A percentile compares a stretch with the other conserved stretches of the same genome.
Conservation (phyloP, 495 filamentous ascomycete species). For the Neurospora discreta region DNA sequence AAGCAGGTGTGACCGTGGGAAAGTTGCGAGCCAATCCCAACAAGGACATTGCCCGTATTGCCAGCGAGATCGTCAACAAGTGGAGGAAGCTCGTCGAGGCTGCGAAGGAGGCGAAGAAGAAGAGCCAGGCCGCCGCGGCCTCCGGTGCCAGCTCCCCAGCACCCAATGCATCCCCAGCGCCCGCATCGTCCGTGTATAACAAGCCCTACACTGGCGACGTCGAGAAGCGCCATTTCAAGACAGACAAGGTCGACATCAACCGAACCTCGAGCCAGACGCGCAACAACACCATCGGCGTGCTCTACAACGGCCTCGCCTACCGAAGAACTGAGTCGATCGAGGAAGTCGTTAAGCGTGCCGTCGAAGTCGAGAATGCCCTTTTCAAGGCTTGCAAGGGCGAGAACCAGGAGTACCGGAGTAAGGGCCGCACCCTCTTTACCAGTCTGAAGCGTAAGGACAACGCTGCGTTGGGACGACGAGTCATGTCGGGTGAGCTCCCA, state of each 20-base stretch:
- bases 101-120: constrained; percentile 49
- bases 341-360: constrained; percentile 53
- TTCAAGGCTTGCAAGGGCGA: constrained; percentile 54
- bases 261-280: constrained; percentile 61
- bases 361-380: constrained; percentile 63
- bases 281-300: constrained; percentile 74
- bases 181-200: constrained; percentile 28
- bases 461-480: constrained; percentile 56
- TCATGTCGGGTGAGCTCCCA: constrained; percentile 60
- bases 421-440: constrained; percentile 82
- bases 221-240: constrained; percentile 67
- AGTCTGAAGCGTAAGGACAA: constrained; percentile 92
- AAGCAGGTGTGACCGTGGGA: constrained; percentile 81
- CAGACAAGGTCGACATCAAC: constrained; percentile 61
- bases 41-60: constrained; percentile 61
- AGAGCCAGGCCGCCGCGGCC: constrained; percentile 30
- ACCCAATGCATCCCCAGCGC: constrained; percentile 32
- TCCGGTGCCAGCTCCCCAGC: constrained; percentile 22
- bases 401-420: constrained; percentile 61
- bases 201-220: constrained; percentile 59
- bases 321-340: constrained; percentile 45
- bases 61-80: constrained; percentile 70
- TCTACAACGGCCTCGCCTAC: constrained; percentile 73
- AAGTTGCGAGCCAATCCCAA: constrained; percentile 65
- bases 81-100: constrained; percentile 74